phyloP scores from a whole-genome alignment of 306 rosid genomes.

The Ormosia semicastrata region DNA sequence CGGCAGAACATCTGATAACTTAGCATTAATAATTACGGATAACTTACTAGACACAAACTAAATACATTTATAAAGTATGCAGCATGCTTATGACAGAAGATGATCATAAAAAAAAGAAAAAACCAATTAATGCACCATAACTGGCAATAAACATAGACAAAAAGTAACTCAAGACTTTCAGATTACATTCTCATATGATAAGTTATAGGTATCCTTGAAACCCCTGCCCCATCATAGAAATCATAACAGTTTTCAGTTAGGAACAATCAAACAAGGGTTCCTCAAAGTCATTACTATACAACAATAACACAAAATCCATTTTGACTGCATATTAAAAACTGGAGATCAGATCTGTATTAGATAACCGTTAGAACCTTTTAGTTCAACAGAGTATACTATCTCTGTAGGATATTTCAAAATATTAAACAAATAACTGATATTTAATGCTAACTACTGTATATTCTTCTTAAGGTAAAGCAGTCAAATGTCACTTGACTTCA shows the following conservation, averaged over 20 bases:
- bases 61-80: neutral
- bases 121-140: neutral
- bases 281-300: neutral
- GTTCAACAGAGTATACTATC: neutral
- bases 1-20: neutral
- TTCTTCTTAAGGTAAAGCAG: neutral
- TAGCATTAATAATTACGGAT: neutral
- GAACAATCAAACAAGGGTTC: neutral
- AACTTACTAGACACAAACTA: neutral
- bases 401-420: neutral
- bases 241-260: neutral
- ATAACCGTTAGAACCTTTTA: neutral
- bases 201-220: neutral
- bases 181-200: no score
- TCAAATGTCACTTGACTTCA: neutral
- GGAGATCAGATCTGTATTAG: neutral
- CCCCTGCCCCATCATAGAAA: neutral
- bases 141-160: neutral
- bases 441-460: neutral
- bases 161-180: neutral
- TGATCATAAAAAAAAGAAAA: neutral
- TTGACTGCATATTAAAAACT: neutral
- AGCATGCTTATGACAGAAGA: neutral
- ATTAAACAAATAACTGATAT: neutral
- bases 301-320: neutral